A percentile compares a stretch with the other conserved stretches of the same genome.
These are phyloP conservation scores for Umbilicus rupestris DNA, from an alignment of 164 flowering plant species.

Conservation along the genomic window DNA sequence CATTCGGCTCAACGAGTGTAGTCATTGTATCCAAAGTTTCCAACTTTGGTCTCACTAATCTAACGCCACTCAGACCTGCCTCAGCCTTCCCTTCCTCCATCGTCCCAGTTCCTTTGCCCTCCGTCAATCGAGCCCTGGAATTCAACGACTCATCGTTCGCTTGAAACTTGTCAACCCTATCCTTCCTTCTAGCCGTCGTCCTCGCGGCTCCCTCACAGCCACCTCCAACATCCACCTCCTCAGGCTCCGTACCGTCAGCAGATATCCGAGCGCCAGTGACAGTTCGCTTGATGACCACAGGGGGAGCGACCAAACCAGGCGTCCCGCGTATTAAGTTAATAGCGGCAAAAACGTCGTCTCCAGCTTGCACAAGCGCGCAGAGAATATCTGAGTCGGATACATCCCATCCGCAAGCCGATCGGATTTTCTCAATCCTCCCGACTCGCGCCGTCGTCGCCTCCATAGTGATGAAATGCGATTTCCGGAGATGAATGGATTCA, in stretches of 20 bases:
- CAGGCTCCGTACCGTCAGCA: slow-evolving; percentile 9
- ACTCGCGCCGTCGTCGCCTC: background rate
- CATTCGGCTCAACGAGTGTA: background rate
- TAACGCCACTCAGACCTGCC: no score
- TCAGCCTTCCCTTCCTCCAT: no score
- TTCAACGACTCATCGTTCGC: no score
- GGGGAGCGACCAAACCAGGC: slow-evolving; percentile 7
- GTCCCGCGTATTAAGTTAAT: slow-evolving; percentile 14
- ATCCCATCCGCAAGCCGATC: slow-evolving; percentile 6
- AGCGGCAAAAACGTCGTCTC: slow-evolving; percentile 16
- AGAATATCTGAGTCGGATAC: slow-evolving; percentile 16
- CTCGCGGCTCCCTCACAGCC: no score
- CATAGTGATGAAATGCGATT: background rate
- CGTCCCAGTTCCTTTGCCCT: no score
- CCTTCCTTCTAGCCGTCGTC: no score
- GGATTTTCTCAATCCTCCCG: background rate
- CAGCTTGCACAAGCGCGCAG: slow-evolving; percentile 14
- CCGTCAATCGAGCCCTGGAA: background rate
- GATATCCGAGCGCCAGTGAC: slow-evolving; percentile 28
- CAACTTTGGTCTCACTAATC: background rate
- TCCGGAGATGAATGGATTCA: background rate
- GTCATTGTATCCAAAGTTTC: background rate
- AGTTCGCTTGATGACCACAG: slow-evolving; percentile 19
- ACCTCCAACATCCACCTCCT: background rate
- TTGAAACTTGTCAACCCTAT: no score